A percentile compares a stretch with the other conserved stretches of the same genome.
These are phyloP conservation scores for Priceomyces medius DNA, from an alignment of 805 yeast species.

Conservation along the genomic window DNA sequence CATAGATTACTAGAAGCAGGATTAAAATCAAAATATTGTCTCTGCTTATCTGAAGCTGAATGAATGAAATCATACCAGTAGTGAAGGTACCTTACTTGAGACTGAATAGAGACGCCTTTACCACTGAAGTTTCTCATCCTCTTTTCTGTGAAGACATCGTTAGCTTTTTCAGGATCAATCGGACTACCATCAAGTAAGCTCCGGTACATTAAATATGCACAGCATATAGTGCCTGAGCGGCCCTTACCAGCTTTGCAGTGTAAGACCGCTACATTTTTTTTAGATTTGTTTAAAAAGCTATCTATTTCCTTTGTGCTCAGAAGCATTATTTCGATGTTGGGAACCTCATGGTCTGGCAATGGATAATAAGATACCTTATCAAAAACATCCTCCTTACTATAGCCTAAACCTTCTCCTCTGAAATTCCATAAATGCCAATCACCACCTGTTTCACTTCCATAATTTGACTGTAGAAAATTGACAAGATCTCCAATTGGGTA, in stretches of 20 bases:
- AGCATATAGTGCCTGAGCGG: constrained; percentile 73
- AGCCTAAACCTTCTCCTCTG: constrained; percentile 53
- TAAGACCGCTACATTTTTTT: constrained; percentile 57
- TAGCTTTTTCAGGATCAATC: constrained; percentile 32
- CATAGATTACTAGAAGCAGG: constrained; percentile 5
- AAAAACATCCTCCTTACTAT: constrained; percentile 37
- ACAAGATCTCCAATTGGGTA: constrained; percentile 53
- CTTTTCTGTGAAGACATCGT: constrained; percentile 49
- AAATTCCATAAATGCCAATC: constrained; percentile 78
- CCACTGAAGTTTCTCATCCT: constrained; percentile 60
- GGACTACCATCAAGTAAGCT: constrained; percentile 4
- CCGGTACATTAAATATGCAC: constrained; percentile 65
- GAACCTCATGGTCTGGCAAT: constrained; percentile 77
- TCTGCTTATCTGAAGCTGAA: neutral
- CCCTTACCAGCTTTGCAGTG: constrained; percentile 96
- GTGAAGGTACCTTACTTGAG: constrained; percentile 65
- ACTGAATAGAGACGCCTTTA: constrained; percentile 65
- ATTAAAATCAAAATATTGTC: constrained; percentile 8
- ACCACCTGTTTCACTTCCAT: constrained; percentile 48
- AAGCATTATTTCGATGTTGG: constrained; percentile 56
- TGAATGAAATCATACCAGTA: constrained; percentile 45
- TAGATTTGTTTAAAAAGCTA: constrained; percentile 32
- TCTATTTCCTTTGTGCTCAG: constrained; percentile 45
- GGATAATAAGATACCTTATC: constrained; percentile 46
- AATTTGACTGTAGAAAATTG: constrained; percentile 43